Percentiles rank a stretch among this genome's conserved stretches.
Conservation (phyloP, 2,329 filamentous ascomycete species). For the Metarhizium anisopliae region DNA sequence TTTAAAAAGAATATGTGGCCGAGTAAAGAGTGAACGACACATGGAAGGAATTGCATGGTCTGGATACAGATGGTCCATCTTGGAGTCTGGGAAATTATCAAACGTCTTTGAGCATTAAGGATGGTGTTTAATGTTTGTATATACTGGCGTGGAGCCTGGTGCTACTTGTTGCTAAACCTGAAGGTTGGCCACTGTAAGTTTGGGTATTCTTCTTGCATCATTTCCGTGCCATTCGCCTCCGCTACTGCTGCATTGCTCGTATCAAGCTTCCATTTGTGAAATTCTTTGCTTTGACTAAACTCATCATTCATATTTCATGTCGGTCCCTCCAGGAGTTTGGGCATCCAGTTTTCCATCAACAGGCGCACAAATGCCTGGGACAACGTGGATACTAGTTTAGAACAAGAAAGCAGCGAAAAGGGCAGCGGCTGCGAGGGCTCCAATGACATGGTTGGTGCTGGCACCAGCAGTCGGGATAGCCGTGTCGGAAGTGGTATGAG, state of each 20-base stretch:
- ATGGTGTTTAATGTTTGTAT: not conserved
- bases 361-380: not conserved
- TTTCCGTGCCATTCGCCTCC: not conserved
- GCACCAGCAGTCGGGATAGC: conserved; percentile 17
- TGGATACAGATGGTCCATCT: not conserved
- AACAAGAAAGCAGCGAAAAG: conserved; percentile 31
- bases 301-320: not conserved
- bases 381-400: conserved; percentile 16
- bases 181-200: not conserved
- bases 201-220: not conserved
- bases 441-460: conserved; percentile 21
- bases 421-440: conserved; percentile 28
- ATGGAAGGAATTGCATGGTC: not conserved
- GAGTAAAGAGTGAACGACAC: conserved; percentile 4
- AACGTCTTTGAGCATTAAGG: not conserved
- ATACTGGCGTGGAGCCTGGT: not conserved
- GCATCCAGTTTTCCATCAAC: not conserved
- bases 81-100: no score
- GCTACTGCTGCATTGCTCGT: not conserved
- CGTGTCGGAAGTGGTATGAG: not conserved
- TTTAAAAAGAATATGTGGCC: conserved; percentile 14
- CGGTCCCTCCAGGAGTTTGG: not conserved
- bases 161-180: not conserved
- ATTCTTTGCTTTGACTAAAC: not conserved
- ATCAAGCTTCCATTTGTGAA: not conserved